Conservation (phyloP, 768 basidiomycete species). For the Agaricus subrufescens region DNA sequence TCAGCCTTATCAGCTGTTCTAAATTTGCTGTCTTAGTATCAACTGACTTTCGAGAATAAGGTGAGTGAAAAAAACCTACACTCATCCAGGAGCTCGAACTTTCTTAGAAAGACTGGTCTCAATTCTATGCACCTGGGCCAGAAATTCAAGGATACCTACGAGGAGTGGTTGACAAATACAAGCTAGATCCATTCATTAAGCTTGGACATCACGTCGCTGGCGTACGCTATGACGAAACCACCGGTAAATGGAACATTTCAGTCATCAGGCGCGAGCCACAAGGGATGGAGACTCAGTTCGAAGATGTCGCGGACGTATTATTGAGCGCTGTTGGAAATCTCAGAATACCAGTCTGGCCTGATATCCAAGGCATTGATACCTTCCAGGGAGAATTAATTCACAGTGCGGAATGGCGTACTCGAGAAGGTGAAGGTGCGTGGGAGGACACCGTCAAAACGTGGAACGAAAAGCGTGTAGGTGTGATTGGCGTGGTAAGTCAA, state of each 20-base stretch:
- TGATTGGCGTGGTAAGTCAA: constrained; percentile 55
- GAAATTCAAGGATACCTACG: constrained; percentile 57
- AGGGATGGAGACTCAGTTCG: constrained; percentile 33
- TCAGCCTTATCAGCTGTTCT: neutral
- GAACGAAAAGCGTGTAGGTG: constrained; percentile 48
- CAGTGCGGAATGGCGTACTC: constrained; percentile 56
- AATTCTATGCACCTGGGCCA: constrained; percentile 53
- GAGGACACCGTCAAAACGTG: constrained; percentile 42
- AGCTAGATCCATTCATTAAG: constrained; percentile 47
- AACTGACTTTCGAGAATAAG: constrained; percentile 53
- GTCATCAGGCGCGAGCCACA: constrained; percentile 29
- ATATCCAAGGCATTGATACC: constrained; percentile 49
- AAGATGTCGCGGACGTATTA: constrained; percentile 53
- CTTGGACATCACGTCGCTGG: constrained; percentile 49
- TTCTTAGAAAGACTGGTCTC: constrained; percentile 50
- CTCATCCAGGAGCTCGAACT: neutral
- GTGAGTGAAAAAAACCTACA: constrained; percentile 19
- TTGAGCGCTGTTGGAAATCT: constrained; percentile 50
- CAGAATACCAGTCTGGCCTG: constrained; percentile 64
- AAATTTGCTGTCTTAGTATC: constrained; percentile 37
- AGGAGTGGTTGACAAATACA: constrained; percentile 50
- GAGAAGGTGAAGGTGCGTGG: constrained; percentile 31
- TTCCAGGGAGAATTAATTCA: constrained; percentile 60
- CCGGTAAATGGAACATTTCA: constrained; percentile 53
- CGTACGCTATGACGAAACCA: constrained; percentile 44